These are phyloP conservation scores for Tolypocladium ophioglossoides DNA, from an alignment of 2,329 filamentous ascomycete species.

Conservation along the genomic window DNA sequence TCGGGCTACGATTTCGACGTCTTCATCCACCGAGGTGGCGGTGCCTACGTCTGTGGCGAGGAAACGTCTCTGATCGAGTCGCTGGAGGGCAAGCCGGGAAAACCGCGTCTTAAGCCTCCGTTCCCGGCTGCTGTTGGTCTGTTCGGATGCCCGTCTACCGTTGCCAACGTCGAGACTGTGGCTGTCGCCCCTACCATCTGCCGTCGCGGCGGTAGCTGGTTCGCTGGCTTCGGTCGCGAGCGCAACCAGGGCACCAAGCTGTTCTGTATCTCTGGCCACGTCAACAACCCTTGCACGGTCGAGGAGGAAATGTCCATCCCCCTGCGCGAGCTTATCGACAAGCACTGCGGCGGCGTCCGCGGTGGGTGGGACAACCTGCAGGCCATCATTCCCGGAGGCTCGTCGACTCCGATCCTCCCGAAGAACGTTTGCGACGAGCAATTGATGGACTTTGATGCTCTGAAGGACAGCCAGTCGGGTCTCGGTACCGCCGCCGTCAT, in stretches of 20 bases:
- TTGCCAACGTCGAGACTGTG: slow-evolving; percentile 96
- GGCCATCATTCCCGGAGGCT: slow-evolving; percentile 91
- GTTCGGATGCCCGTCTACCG: slow-evolving; percentile 95
- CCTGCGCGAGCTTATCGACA: slow-evolving; percentile 90
- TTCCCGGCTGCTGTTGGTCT: slow-evolving; percentile 96
- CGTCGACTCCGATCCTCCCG: slow-evolving; percentile 90
- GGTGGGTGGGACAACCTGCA: slow-evolving; percentile 97
- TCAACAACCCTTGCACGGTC: slow-evolving; percentile 96
- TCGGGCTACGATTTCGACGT: slow-evolving; percentile 98
- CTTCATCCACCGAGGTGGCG: slow-evolving; percentile 91
- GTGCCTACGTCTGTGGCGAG: slow-evolving; percentile 96
- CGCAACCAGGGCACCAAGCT: slow-evolving; percentile 96
- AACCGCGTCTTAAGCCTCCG: slow-evolving; percentile 95
- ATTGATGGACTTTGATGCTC: slow-evolving; percentile 96
- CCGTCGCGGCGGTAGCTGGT: slow-evolving; percentile 86
- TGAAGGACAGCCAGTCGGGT: slow-evolving; percentile 96
- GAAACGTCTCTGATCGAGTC: slow-evolving; percentile 98
- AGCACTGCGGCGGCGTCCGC: slow-evolving; percentile 92
- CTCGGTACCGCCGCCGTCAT: slow-evolving; percentile 96
- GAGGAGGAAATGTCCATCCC: slow-evolving; percentile 99
- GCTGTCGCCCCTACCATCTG: slow-evolving; percentile 94
- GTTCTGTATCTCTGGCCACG: slow-evolving; percentile 95
- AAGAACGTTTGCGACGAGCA: slow-evolving; percentile 87
- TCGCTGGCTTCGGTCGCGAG: slow-evolving; percentile 87
- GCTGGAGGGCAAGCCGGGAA: slow-evolving; percentile 95